Evolutionary conservation across 441 rosid genomes (phyloP).

Genomic region (Mallotus japonicus): DNA sequence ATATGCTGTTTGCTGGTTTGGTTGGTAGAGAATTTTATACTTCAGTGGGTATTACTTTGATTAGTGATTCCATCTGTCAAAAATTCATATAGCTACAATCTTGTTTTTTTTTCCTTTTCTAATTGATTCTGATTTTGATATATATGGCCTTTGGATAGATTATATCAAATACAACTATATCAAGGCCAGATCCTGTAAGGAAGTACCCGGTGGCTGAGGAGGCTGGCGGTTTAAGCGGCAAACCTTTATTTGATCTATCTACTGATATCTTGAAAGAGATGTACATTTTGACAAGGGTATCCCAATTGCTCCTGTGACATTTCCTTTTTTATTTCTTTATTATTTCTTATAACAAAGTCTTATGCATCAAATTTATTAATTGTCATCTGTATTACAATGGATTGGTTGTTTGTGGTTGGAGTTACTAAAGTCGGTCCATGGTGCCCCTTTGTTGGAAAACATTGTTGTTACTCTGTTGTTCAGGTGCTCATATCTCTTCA

Average conservation of each 20-base stretch:
- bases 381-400: not conserved
- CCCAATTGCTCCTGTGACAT: slow-evolving; percentile 18
- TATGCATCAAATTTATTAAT: not conserved
- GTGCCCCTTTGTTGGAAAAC: not conserved
- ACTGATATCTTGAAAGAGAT: slow-evolving; percentile 75
- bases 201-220: slow-evolving; percentile 55
- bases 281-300: slow-evolving; percentile 90
- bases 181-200: slow-evolving; percentile 70
- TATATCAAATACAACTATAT: slow-evolving; percentile 86
- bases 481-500: not conserved
- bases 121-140: slow-evolving; percentile 9
- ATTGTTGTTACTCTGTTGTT: not conserved
- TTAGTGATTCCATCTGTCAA: not conserved
- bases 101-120: not conserved
- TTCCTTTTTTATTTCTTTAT: not conserved
- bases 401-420: slow-evolving; percentile 3
- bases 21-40: not conserved
- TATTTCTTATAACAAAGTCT: not conserved
- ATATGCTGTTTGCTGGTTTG: not conserved
- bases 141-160: slow-evolving; percentile 45
- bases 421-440: not conserved
- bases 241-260: slow-evolving; percentile 75
- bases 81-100: not conserved
- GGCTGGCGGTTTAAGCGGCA: slow-evolving; percentile 91
- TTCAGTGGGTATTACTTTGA: not conserved